Evolutionary conservation across 495 filamentous ascomycete species (phyloP), one percentile per base, ranked within the genome.

Genomic region (Astrothelium macrocarpum): DNA sequence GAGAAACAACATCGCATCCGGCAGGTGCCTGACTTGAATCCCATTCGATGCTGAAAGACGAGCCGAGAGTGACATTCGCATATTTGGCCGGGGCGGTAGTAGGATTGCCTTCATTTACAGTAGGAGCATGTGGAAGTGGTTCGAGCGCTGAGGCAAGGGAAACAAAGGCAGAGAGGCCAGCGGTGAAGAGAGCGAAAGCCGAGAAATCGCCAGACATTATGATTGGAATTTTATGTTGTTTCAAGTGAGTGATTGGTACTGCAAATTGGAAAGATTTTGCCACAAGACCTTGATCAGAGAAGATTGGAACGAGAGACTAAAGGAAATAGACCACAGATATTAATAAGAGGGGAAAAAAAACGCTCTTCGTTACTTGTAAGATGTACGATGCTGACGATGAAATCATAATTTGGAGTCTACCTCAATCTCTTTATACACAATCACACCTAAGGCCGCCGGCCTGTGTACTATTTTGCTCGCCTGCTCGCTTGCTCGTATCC

Each of bases 141-240:
- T 28, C 23, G 9, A 28, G 23, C 9, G 49, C 49, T 29, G 25
- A 56, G 29, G 49, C 49, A 11, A 28, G 7, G 23, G 49, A 29
- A 29, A 16, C 49, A 9, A 56, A 29, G 29, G 49, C 49, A 0
- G 77, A 76, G 59, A 87, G 71, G 70, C 77, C 75, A 26, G 81
- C 76, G 65, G 79, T 60, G 67, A 77, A 66, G 31, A 82, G 59
- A 59, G 78, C 69, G 59, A 77, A 65, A 56, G 72, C 65, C 65
- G 80, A 75, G 74, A 82, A 78, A 32, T 66, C 65, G 42, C 34
- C 5, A 53, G 63, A 62, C 71, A 73, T 73, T 12, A 56, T 71
- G 68, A 53, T 49, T 62, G 29, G 26, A 36, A 56, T 56, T 28
- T 20, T 29, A 29, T 28, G 49, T 29, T 9, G 25, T 5, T 29